These are phyloP conservation scores for Mimosa pudica DNA, from an alignment of 306 rosid species.

Conservation along the genomic window DNA sequence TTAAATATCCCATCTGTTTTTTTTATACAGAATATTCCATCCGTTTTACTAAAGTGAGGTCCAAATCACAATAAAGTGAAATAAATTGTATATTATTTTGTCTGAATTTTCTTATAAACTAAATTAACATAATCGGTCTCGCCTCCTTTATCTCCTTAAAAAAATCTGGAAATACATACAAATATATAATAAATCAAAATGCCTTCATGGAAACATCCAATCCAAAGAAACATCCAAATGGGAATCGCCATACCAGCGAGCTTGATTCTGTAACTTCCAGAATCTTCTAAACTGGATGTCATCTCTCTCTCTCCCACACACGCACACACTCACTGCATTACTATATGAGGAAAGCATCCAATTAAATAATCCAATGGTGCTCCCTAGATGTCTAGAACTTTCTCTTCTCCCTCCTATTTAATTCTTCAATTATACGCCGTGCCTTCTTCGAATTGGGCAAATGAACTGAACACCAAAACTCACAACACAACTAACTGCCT, in stretches of 20 bases:
- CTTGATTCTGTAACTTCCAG: slow-evolving; percentile 46
- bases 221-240: neutral
- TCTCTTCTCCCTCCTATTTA: slow-evolving; percentile 32
- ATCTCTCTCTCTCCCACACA: neutral
- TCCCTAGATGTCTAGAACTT: slow-evolving; percentile 45
- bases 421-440: neutral
- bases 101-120: too few species aligned
- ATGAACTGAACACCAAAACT: neutral
- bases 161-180: neutral
- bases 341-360: slow-evolving; percentile 24
- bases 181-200: neutral
- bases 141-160: too few species aligned
- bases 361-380: neutral
- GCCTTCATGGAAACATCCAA: neutral
- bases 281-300: slow-evolving; percentile 44
- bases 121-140: too few species aligned
- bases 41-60: too few species aligned
- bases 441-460: neutral
- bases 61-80: too few species aligned
- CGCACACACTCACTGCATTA: neutral
- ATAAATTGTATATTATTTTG: too few species aligned
- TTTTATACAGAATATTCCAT: too few species aligned
- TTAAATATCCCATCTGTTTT: neutral
- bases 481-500: slow-evolving; percentile 28
- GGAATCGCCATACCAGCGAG: neutral